Evolutionary conservation across 2,329 filamentous ascomycete genomes (phyloP).

Genomic region (Fusarium staphyleae): DNA sequence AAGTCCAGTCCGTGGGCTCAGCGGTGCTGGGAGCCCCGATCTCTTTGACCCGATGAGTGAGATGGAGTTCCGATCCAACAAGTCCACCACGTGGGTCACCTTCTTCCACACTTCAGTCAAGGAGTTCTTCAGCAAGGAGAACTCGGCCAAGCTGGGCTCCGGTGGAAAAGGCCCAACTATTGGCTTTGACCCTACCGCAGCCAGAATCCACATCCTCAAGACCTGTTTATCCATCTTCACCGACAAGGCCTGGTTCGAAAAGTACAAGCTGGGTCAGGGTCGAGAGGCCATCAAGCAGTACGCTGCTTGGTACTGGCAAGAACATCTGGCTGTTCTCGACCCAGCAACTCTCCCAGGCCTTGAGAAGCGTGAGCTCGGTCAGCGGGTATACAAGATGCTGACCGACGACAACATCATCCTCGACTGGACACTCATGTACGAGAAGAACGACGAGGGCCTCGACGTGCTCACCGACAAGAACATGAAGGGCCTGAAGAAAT

Average conservation of each 20-base stretch:
- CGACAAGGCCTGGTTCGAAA: conserved; percentile 43
- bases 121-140: conserved; percentile 49
- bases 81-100: conserved; percentile 48
- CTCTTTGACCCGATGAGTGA: conserved; percentile 43
- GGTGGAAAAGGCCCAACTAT: conserved; percentile 35
- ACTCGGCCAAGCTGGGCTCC: conserved; percentile 32
- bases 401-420: conserved; percentile 48
- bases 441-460: conserved; percentile 52
- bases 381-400: conserved; percentile 48
- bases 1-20: conserved; percentile 33
- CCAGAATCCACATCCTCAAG: conserved; percentile 49
- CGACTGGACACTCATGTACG: conserved; percentile 51
- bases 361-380: conserved; percentile 47
- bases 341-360: conserved; percentile 33
- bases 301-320: conserved; percentile 55
- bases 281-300: conserved; percentile 48
- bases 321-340: conserved; percentile 49
- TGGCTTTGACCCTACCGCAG: conserved; percentile 46
- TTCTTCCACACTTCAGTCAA: conserved; percentile 52
- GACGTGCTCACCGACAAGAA: conserved; percentile 51
- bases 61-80: conserved; percentile 53
- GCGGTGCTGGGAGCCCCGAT: conserved; percentile 43
- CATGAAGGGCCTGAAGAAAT: conserved; percentile 46
- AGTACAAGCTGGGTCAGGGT: conserved; percentile 38
- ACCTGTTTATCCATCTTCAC: conserved; percentile 52